These are phyloP conservation scores for Tylopilus felleus DNA, from an alignment of 768 basidiomycete genomes.

Conservation along the genomic window DNA sequence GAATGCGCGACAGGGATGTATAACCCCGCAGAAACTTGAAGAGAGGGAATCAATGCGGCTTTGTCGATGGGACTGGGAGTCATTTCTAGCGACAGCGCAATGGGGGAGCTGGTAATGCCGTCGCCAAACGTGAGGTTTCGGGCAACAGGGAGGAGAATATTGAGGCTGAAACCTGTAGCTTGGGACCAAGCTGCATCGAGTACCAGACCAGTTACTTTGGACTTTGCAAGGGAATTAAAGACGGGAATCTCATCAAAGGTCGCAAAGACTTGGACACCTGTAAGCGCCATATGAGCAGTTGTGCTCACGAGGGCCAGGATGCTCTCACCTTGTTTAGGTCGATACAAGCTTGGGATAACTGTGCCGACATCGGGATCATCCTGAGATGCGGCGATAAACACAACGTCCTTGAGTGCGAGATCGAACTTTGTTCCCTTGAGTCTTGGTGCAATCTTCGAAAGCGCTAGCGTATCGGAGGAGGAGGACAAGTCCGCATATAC, in stretches of 20 bases:
- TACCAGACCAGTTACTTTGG: background rate
- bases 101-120: constrained; percentile 1
- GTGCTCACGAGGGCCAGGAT: background rate
- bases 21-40: constrained; percentile 1
- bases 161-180: background rate
- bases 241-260: constrained; percentile 1
- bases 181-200: constrained; percentile 3
- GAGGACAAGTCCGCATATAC: constrained; percentile 1
- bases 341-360: background rate
- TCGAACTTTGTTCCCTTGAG: constrained; percentile 2
- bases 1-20: constrained; percentile 1
- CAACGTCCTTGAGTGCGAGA: background rate
- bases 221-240: constrained; percentile 1
- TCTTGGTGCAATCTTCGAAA: constrained; percentile 2
- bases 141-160: constrained; percentile 1
- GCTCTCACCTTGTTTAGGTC: background rate
- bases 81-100: constrained; percentile 1
- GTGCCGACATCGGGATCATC: constrained; percentile 1
- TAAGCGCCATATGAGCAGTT: background rate
- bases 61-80: constrained; percentile 1
- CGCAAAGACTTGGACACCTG: constrained; percentile 5
- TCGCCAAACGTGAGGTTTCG: constrained; percentile 7
- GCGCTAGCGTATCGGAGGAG: background rate
- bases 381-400: constrained; percentile 3
- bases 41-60: background rate